Evolutionary conservation across 2,329 filamentous ascomycete genomes (phyloP).

Genomic region (Colletotrichum sp.): DNA sequence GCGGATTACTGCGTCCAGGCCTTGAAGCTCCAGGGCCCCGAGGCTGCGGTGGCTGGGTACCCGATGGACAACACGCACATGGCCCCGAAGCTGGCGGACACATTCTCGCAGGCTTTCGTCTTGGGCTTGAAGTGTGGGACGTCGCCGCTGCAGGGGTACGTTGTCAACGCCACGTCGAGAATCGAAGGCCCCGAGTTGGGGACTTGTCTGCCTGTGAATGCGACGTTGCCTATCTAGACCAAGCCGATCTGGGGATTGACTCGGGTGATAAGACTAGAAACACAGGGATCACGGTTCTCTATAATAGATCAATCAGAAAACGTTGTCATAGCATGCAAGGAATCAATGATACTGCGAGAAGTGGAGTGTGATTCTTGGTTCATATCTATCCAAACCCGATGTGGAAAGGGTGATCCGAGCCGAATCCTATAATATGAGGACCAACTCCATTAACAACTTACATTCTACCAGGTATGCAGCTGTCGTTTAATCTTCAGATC

Average conservation of each 20-base stretch:
- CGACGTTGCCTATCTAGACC: not conserved
- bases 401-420: too few relatives aligned
- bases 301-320: too few relatives aligned
- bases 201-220: constrained; percentile 2
- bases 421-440: too few relatives aligned
- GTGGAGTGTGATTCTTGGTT: too few relatives aligned
- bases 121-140: constrained; percentile 28
- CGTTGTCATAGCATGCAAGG: too few relatives aligned
- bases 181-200: not conserved
- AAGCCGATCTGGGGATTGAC: too few relatives aligned
- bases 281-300: too few relatives aligned
- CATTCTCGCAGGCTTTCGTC: constrained; percentile 60
- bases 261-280: too few relatives aligned
- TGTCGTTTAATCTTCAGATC: not conserved
- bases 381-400: too few relatives aligned
- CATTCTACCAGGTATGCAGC: too few relatives aligned
- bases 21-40: constrained; percentile 52
- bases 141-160: constrained; percentile 3
- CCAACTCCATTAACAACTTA: too few relatives aligned
- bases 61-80: constrained; percentile 69
- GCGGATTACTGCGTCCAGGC: constrained; percentile 58
- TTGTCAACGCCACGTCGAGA: constrained; percentile 12
- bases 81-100: constrained; percentile 55
- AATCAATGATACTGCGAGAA: too few relatives aligned
- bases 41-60: constrained; percentile 57